phyloP scores from a whole-genome alignment of 768 basidiomycete genomes.

The Tricholoma matsutake region DNA sequence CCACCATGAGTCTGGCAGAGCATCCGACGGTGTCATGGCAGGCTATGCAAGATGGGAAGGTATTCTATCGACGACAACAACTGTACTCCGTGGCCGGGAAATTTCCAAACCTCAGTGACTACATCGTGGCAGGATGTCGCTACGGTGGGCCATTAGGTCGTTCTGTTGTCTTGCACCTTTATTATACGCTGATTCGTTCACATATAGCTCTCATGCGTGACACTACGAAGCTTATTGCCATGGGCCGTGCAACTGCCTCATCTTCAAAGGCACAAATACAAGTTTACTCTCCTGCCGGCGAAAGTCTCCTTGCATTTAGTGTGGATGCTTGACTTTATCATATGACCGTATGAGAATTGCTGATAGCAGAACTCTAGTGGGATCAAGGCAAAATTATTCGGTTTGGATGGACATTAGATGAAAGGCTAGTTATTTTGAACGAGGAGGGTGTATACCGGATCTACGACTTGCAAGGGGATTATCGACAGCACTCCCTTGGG shows the following conservation, averaged over 20 bases:
- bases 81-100: slow-evolving; percentile 82
- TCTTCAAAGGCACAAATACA: slow-evolving; percentile 80
- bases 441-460: slow-evolving; percentile 91
- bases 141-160: slow-evolving; percentile 90
- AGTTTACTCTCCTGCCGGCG: slow-evolving; percentile 84
- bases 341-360: slow-evolving; percentile 16
- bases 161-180: slow-evolving; percentile 7
- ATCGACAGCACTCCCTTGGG: slow-evolving; percentile 82
- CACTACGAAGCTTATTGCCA: slow-evolving; percentile 69
- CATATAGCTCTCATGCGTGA: slow-evolving; percentile 82
- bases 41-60: slow-evolving; percentile 81
- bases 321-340: slow-evolving; percentile 47
- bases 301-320: slow-evolving; percentile 63
- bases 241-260: slow-evolving; percentile 55
- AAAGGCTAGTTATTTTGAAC: slow-evolving; percentile 79
- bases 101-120: slow-evolving; percentile 75
- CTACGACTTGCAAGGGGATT: slow-evolving; percentile 85
- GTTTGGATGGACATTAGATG: slow-evolving; percentile 83
- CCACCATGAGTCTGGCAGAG: slow-evolving; percentile 36
- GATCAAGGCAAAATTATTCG: slow-evolving; percentile 80
- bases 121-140: slow-evolving; percentile 74
- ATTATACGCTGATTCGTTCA: neutral
- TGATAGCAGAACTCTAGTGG: slow-evolving; percentile 57
- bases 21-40: slow-evolving; percentile 88
- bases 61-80: slow-evolving; percentile 85